Base-by-base conservation (phyloP, 2,329 filamentous ascomycete species). In the Ascochyta rabiei region DNA sequence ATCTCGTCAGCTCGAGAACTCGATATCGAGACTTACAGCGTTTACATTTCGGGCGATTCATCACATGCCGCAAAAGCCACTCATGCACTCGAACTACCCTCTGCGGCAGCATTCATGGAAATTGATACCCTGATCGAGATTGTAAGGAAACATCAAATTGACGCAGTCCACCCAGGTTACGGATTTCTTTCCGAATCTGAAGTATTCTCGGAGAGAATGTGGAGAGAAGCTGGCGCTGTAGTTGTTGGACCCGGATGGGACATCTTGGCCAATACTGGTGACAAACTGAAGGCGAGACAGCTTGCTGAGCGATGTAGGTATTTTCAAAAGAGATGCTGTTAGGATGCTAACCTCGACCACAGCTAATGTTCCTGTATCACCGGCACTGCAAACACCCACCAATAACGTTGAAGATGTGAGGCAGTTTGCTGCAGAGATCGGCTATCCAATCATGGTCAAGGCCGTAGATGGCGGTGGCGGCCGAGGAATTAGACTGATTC, bases 391-490 rank as follows among this genome's bases (percentile, higher is more conserved):
- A 4, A 70, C 64, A 0, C 75, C 82, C 0, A 83, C 81, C 0
- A 73, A 69, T 8, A 69, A 68, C 15, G 60, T 80, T 1, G 70
- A 76, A 23, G 74, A 79, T 5, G 77, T 84, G 4, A 67, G 71
- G 3, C 38, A 48, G 0, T 93, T 93, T 63, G 92, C 90, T 70
- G 80, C 66, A 2, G 42, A 72, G 19, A 74, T 78, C 13, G 81
- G 82, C 1, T 81, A 80, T 39, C 84, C 84, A 0, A 75, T 86
- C 38, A 85, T 86, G 81, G 74, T 87, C 39, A 88, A 88, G 63
- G 85, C 85, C n/a, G 82, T 86, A 3, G 85, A 86, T 66, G 84
- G 84, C 1, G 85, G 85, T 13, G 85, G 84, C 2, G 85, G 85
- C 0, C 72, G 84, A 15, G 85, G 85, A 0, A 87, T 88, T 40